Evolutionary conservation across 2,329 filamentous ascomycete species (phyloP), one percentile per base, ranked within the genome.

Genomic region (Colletotrichum lentis): DNA sequence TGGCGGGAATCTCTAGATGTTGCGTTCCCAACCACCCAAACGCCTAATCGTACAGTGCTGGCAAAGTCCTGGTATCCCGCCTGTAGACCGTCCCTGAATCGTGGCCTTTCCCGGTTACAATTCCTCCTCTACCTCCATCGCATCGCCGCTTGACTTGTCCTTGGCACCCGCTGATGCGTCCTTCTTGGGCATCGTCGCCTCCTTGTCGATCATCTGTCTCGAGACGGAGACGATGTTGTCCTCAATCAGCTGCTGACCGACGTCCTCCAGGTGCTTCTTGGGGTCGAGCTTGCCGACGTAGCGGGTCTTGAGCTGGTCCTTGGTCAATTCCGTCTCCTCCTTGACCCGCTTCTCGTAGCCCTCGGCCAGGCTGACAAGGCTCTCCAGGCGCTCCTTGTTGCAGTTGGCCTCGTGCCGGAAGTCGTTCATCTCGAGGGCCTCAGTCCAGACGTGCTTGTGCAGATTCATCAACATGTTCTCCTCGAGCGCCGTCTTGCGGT

Each of bases 391-490:
- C 63, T 97, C 94, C 78, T 94, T 92, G 78, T 97, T 99, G 78
- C 91, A 89, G 72, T 89, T 85, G 64, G 90, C 93, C 77, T 98
- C 95, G 65, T 88, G 83, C 72, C 90, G 88, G 86, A 99, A 99
- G 80, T 98, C 94, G 69, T 95, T 92, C 94, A 99, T 98, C 78
- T 97, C 89, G 72, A 99, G 81, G 5, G 95, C 96, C 80, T 99
- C 96, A 0, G 96, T 99, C 96, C 96, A 99, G 52, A 97, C 94
- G 74, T 98, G 96, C 86, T 99, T 99, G 87, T 99, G 96, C 72
- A 99, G 84, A 79, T 99, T 99, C 96, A 99, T 99, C 75, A 99
- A 82, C 96, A 99, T 99, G 81, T 97, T 98, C 85, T 99, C 96
- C 80, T 99, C 96, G 58, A 99, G 85, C 1, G 93, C 95, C 0